A percentile compares a stretch with the other conserved stretches of the same genome.
phyloP scores from a whole-genome alignment of 2,329 filamentous ascomycete species.

The Grosmannia serpens region DNA sequence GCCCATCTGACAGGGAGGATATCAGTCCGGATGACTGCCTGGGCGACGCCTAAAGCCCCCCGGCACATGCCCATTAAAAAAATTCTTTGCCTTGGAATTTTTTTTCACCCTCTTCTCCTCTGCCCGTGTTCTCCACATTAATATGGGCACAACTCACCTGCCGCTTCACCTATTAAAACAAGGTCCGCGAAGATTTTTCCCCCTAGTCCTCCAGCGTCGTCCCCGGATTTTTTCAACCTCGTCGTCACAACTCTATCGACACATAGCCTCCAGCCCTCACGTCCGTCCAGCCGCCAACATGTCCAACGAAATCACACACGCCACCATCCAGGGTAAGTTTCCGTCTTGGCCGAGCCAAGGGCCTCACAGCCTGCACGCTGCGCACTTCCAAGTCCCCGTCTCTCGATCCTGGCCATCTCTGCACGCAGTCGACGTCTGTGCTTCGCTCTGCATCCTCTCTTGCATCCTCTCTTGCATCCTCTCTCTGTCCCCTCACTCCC shows the following conservation, averaged over 20 bases:
- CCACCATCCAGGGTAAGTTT: conserved; percentile 60
- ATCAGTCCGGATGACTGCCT: background rate
- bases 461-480: too few species aligned
- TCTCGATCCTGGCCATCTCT: background rate
- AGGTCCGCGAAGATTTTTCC: background rate
- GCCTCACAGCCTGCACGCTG: background rate
- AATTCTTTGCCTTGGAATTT: background rate
- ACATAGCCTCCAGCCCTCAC: background rate
- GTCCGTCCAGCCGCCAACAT: conserved; percentile 31
- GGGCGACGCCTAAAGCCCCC: background rate
- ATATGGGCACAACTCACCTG: background rate
- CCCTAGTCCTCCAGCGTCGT: background rate
- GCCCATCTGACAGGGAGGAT: too few species aligned
- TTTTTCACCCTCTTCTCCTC: background rate
- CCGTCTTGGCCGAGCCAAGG: background rate
- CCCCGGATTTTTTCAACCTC: background rate
- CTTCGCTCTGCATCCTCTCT: background rate
- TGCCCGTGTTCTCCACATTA: background rate
- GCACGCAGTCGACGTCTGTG: background rate
- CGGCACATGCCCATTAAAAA: background rate
- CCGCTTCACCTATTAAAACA: background rate
- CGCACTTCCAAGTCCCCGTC: background rate
- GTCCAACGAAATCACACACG: conserved; percentile 61
- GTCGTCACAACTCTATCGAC: background rate
- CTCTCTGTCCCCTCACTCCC: too few species aligned